A percentile compares a stretch with the other conserved stretches of the same genome.
Conservation (phyloP, 495 filamentous ascomycete genomes). For the Penicillium daleae region DNA sequence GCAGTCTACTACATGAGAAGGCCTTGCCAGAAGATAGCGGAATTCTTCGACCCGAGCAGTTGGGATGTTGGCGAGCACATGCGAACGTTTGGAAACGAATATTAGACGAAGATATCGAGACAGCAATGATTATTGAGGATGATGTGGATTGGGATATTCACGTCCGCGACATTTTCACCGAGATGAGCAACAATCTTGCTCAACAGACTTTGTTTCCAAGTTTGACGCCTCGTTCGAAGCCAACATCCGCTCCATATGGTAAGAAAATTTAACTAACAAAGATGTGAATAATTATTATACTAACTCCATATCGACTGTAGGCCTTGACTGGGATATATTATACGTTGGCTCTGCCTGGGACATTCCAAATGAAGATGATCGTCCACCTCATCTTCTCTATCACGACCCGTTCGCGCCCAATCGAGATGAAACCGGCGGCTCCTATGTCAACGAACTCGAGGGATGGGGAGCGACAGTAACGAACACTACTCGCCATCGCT, state of each 20-base stretch:
- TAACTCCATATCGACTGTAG: neutral
- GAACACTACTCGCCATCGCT: neutral
- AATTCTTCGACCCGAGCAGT: conserved; percentile 5
- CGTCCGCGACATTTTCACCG: conserved; percentile 1
- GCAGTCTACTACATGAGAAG: conserved; percentile 7
- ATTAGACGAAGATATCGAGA: conserved; percentile 6
- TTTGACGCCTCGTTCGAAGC: neutral
- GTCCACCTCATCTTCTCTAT: conserved; percentile 3
- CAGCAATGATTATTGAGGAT: conserved; percentile 3
- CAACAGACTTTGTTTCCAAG: neutral
- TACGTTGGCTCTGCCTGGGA: conserved; percentile 5
- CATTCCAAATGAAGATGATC: neutral
- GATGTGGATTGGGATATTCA: conserved; percentile 4
- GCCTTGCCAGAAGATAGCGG: conserved; percentile 4
- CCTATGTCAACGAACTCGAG: conserved; percentile 3
- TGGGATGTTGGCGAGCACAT: conserved; percentile 13
- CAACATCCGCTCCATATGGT: neutral
- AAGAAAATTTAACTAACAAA: neutral
- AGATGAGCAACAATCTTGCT: neutral
- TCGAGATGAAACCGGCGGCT: neutral
- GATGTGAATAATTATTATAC: neutral
- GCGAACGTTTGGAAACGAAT: conserved; percentile 12
- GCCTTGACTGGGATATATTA: neutral
- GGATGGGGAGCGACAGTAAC: conserved; percentile 4
- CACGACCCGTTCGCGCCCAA: neutral